These are phyloP conservation scores for Alternaria triticimaculans DNA, from an alignment of 2,329 filamentous ascomycete genomes.

Conservation along the genomic window DNA sequence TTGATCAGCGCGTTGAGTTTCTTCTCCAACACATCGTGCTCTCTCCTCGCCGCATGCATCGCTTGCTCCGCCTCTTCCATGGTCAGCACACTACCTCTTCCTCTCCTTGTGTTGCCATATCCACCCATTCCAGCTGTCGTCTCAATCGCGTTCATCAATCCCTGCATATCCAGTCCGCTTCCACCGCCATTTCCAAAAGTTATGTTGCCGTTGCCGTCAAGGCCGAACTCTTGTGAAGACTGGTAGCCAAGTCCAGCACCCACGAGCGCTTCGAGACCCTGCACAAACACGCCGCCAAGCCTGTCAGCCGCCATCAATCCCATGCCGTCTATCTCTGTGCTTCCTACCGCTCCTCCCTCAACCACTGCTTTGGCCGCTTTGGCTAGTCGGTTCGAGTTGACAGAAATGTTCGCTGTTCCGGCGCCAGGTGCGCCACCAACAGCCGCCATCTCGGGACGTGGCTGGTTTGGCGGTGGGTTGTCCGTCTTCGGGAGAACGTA, in stretches of 20 bases:
- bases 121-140: conserved; percentile 1
- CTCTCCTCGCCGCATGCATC: conserved; percentile 44
- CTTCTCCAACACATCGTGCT: conserved; percentile 47
- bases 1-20: conserved; percentile 45
- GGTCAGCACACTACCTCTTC: conserved; percentile 37
- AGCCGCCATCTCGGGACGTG: conserved; percentile 44
- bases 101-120: conserved; percentile 10
- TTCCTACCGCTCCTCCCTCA: conserved; percentile 39
- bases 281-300: conserved; percentile 44
- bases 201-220: conserved; percentile 33
- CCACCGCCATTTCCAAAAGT: conserved; percentile 15
- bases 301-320: conserved; percentile 44
- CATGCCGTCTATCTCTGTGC: conserved; percentile 43
- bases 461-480: conserved; percentile 40
- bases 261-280: conserved; percentile 45
- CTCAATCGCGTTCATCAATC: conserved; percentile 28
- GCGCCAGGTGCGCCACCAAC: conserved; percentile 43
- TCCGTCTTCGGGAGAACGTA: conserved; percentile 47
- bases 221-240: conserved; percentile 27
- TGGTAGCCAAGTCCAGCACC: conserved; percentile 39
- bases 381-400: conserved; percentile 39
- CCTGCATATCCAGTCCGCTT: conserved; percentile 30
- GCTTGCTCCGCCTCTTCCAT: conserved; percentile 48
- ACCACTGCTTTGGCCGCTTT: conserved; percentile 45
- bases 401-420: conserved; percentile 39